phyloP scores from a whole-genome alignment of 352 stramenopile genomes.

The Globisporangium cederbergense region DNA sequence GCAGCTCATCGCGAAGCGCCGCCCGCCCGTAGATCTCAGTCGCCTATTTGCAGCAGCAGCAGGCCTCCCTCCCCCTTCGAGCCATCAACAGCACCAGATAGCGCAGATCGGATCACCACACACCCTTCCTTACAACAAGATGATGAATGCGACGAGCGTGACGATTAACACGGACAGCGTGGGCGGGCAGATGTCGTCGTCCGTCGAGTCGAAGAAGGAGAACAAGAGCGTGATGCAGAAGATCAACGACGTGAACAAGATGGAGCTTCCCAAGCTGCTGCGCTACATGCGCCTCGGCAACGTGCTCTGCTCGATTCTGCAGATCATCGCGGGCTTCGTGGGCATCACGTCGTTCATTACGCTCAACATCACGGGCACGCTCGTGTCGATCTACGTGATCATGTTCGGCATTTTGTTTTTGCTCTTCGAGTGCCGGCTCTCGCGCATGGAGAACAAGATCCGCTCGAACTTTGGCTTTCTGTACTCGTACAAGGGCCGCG shows the following conservation, averaged over 20 bases:
- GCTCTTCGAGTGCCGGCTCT: constrained; percentile 87
- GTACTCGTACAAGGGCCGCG: constrained; percentile 85
- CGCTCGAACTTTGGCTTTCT: constrained; percentile 85
- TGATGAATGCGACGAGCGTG: constrained; percentile 77
- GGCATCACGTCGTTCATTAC: constrained; percentile 87
- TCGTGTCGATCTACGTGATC: constrained; percentile 89
- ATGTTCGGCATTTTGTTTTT: constrained; percentile 86
- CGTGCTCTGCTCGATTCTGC: constrained; percentile 76
- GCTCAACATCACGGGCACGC: constrained; percentile 86
- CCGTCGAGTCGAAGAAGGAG: constrained; percentile 52
- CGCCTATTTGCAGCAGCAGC: constrained; percentile 6
- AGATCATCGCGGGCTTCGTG: constrained; percentile 78
- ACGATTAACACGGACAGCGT: constrained; percentile 81
- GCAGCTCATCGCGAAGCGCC: background rate
- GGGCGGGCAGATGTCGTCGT: constrained; percentile 42
- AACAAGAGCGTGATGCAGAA: constrained; percentile 76
- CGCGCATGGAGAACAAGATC: constrained; percentile 80
- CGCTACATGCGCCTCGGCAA: constrained; percentile 86
- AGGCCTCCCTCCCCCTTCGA: background rate
- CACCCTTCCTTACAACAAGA: constrained; percentile 12
- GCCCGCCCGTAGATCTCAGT: background rate
- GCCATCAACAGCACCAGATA: background rate
- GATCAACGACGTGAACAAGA: constrained; percentile 88
- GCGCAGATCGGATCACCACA: background rate
- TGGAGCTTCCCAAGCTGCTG: constrained; percentile 86